Evolutionary conservation across 2,329 filamentous ascomycete genomes (phyloP).

Genomic region (Neofusicoccum parvum): DNA sequence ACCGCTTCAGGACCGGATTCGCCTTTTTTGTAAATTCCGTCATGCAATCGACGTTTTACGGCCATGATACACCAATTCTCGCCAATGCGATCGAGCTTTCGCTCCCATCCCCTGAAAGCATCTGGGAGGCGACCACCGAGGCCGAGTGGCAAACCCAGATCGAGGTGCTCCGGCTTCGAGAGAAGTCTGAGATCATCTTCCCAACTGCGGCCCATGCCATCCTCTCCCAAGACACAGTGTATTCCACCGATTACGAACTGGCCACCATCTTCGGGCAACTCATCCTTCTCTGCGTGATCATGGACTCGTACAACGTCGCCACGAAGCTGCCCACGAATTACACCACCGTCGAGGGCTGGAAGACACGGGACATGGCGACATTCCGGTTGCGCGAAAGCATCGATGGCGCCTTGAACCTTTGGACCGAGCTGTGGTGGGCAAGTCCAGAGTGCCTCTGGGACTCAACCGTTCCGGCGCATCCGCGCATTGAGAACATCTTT

Average conservation of each 20-base stretch:
- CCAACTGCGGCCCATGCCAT: conserved; percentile 17
- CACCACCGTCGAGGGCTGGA: conserved; percentile 4
- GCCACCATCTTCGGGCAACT: conserved; percentile 18
- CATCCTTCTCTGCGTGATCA: conserved; percentile 20
- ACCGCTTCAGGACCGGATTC: conserved; percentile 2
- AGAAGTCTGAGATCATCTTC: conserved; percentile 17
- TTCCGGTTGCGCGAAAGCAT: conserved; percentile 4
- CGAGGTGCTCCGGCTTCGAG: not conserved
- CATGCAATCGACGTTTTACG: conserved; percentile 1
- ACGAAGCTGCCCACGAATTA: conserved; percentile 4
- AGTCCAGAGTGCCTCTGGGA: conserved; percentile 14
- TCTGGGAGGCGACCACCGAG: conserved; percentile 16
- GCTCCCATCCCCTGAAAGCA: conserved; percentile 11
- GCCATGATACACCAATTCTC: not conserved
- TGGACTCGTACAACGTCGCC: conserved; percentile 14
- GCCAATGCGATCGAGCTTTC: not conserved
- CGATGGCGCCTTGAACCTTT: conserved; percentile 4
- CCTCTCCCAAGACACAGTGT: conserved; percentile 13
- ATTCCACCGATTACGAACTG: conserved; percentile 19
- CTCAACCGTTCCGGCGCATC: not conserved
- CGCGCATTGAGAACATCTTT: conserved; percentile 10
- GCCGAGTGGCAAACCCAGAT: conserved; percentile 1
- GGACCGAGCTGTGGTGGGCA: conserved; percentile 20
- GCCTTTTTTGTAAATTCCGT: conserved; percentile 11
- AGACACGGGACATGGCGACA: conserved; percentile 4